Base-by-base conservation (phyloP, 306 rosid genomes). In the Quercus aquifolioides region DNA sequence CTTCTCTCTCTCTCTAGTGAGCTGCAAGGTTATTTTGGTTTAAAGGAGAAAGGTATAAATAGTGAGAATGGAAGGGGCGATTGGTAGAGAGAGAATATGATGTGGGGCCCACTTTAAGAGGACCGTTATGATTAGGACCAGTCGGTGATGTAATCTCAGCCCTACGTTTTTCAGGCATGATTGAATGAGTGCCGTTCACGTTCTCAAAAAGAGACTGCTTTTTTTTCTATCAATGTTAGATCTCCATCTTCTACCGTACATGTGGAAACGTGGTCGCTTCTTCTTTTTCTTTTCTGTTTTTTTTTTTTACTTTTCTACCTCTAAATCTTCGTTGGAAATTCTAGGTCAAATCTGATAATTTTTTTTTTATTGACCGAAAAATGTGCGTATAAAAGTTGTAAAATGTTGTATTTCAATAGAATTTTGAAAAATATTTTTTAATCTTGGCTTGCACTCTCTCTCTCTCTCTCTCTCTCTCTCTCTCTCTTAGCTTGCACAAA, bases 121-220 rank as follows among this genome's bases (percentile, higher is more conserved):
- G 77, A 59, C 77, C 54, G 62, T 58, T 62, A 76, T 54, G 81
- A 82, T 72, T 54, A 31, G 21, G 43, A 49, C 54, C 17, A 74
- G 41, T 15, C 70, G 21, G 7, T 76, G 65, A 73, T 64, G 20
- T 28, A 4, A 14, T 77, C 23, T 30, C 51, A 17, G 4, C 68
- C 82, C 79, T 82, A 38, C 58, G 31, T 77, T 65, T 1, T 2
- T 0, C 5, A 43, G 43, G 1, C 33, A 19, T 62, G 75, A 75
- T 69, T 55, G 65, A 71, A 75, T 58, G 81, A 76, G 65, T 21
- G 78, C 41, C 86, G 79, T 74, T 60, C 84, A 76, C 69, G 77
- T 60, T 52, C 78, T 20, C 8, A 31, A 7, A 35, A 21, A 15
- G 43, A 35, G 21, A 14, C 46, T 41, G 3, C 46, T 41, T 41